These are phyloP conservation scores for Medicago ruthenica DNA, from an alignment of 306 rosid species.

Conservation along the genomic window DNA sequence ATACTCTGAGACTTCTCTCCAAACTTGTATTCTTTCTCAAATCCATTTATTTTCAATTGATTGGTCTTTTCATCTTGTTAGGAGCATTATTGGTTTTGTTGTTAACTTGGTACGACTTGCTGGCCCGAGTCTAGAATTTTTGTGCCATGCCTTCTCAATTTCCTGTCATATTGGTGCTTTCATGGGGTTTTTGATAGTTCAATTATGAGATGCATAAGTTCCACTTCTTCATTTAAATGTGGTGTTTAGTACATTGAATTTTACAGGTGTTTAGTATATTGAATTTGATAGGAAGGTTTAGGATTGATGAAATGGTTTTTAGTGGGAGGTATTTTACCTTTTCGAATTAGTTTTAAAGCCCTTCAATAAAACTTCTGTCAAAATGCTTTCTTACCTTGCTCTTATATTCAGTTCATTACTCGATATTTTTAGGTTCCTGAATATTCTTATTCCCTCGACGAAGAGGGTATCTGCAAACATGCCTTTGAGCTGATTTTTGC, in stretches of 20 bases:
- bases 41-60: slow-evolving; percentile 6
- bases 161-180: slow-evolving; percentile 22
- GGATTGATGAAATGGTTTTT: slow-evolving; percentile 17
- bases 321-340: slow-evolving; percentile 4
- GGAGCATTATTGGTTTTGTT: slow-evolving; percentile 27
- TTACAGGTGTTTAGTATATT: background rate
- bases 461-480: background rate
- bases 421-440: slow-evolving; percentile 25
- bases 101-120: slow-evolving; percentile 6
- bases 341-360: background rate
- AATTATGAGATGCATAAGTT: slow-evolving; percentile 11
- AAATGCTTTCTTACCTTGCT: background rate
- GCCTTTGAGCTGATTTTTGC: slow-evolving; percentile 71
- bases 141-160: slow-evolving; percentile 6
- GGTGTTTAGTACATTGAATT: slow-evolving; percentile 27
- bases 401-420: slow-evolving; percentile 52
- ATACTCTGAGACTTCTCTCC: slow-evolving; percentile 88
- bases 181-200: slow-evolving; percentile 26
- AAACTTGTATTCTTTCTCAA: slow-evolving; percentile 85
- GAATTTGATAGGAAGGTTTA: slow-evolving; percentile 15
- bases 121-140: slow-evolving; percentile 31
- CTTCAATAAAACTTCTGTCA: background rate
- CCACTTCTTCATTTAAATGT: slow-evolving; percentile 7
- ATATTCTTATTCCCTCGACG: background rate
- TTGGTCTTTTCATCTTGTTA: slow-evolving; percentile 33